Evolutionary conservation across 192 early-diverging fungal species (phyloP).

Genomic region (Phlyctochytrium bullatum): DNA sequence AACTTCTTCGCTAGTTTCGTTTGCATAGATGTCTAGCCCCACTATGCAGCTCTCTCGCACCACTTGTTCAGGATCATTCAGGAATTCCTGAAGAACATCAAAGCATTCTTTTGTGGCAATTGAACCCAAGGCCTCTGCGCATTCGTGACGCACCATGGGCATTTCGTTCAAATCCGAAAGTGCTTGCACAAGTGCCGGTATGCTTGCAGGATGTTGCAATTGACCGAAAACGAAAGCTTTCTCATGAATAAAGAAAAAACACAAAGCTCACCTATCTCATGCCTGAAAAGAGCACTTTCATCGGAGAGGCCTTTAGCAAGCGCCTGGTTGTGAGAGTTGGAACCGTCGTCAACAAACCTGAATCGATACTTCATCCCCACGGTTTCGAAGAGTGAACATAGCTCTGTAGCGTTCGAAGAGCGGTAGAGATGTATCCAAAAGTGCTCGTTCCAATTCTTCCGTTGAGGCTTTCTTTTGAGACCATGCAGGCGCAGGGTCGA

Average conservation of each 20-base stretch:
- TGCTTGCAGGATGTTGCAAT: slow-evolving; percentile 87
- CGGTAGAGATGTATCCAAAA: slow-evolving; percentile 67
- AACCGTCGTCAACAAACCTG: slow-evolving; percentile 23
- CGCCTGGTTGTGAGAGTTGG: slow-evolving; percentile 40
- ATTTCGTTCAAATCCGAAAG: slow-evolving; percentile 76
- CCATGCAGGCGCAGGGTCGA: slow-evolving; percentile 89
- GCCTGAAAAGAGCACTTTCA: slow-evolving; percentile 79
- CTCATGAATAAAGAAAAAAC: slow-evolving; percentile 4
- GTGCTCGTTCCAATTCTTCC: slow-evolving; percentile 58
- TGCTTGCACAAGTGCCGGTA: slow-evolving; percentile 76
- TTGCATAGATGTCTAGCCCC: slow-evolving; percentile 94
- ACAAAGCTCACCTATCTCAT: slow-evolving; percentile 66
- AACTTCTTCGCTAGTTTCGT: slow-evolving; percentile 82
- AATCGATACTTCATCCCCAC: slow-evolving; percentile 77
- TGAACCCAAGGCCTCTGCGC: slow-evolving; percentile 93
- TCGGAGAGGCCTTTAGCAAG: slow-evolving; percentile 83
- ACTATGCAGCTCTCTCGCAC: slow-evolving; percentile 91
- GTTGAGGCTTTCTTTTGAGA: slow-evolving; percentile 57
- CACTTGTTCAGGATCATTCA: slow-evolving; percentile 72
- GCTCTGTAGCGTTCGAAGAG: slow-evolving; percentile 91
- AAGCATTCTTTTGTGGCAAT: slow-evolving; percentile 89
- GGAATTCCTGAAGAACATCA: slow-evolving; percentile 66
- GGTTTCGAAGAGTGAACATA: slow-evolving; percentile 92
- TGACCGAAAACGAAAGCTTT: slow-evolving; percentile 94
- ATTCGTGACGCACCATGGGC: slow-evolving; percentile 95